Conservation (phyloP, 176 grass and related monocot genomes). For the Calamus simplicifolius region DNA sequence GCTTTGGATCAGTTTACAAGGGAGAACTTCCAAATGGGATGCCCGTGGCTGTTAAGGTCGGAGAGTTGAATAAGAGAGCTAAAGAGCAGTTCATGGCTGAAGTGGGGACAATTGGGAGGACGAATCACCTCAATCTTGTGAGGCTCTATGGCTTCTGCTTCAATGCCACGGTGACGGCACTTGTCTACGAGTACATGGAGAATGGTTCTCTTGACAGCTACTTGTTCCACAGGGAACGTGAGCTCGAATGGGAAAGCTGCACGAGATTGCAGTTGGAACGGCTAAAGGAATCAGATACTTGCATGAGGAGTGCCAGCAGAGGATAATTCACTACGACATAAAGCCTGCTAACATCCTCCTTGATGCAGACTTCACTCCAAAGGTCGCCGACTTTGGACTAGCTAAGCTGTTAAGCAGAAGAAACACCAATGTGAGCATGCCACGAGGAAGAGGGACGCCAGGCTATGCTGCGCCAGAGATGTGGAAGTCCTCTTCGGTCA, state of each 20-base stretch:
- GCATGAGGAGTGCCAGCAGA: conserved; percentile 7
- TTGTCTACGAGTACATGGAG: conserved; percentile 15
- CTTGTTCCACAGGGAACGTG: neutral
- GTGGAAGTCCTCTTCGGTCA: neutral
- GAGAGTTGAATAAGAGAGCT: too few relatives aligned
- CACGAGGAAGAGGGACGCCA: neutral
- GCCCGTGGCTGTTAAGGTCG: too few relatives aligned
- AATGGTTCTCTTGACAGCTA: conserved; percentile 1
- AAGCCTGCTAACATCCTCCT: conserved; percentile 19
- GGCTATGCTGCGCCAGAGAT: conserved; percentile 18
- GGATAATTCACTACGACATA: conserved; percentile 23
- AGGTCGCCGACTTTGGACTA: conserved; percentile 16
- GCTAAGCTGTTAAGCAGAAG: neutral
- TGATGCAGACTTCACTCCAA: conserved; percentile 1
- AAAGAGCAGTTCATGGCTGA: too few relatives aligned
- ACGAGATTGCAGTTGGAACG: conserved; percentile 3
- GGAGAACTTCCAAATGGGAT: too few relatives aligned
- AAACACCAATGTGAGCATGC: neutral
- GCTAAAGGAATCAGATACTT: conserved; percentile 6
- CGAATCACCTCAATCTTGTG: too few relatives aligned
- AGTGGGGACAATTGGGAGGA: too few relatives aligned
- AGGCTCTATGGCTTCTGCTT: conserved; percentile 6
- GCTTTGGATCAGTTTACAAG: too few relatives aligned
- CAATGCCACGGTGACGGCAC: neutral
- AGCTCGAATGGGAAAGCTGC: neutral